Base-by-base conservation (phyloP, 345 rosid genomes). In the Eutrema heterophyllum region DNA sequence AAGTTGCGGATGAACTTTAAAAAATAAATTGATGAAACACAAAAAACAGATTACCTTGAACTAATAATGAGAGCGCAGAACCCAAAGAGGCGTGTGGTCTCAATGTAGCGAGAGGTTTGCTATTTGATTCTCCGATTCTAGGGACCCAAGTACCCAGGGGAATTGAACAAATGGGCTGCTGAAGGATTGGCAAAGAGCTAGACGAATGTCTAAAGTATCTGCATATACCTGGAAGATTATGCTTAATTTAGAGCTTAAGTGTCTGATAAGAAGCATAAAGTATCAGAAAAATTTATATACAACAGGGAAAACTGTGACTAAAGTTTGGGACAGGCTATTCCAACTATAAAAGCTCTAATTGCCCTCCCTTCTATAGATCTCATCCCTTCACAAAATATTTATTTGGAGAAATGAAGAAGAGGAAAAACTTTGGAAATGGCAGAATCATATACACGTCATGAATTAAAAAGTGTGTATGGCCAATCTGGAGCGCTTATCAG, bases 91-190 rank as follows among this genome's bases (percentile, higher is more conserved):
- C 86, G 70, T 86, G 81, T 72, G 91, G 95, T 79, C 83, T 87
- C 82, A 89, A 74, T 79, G 83, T 85, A 29, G 91, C 88, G 58
- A 89, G 78, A 10, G 88, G 84, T n/a, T 79, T 79, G 54, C 85
- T 69, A 75, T 81, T 87, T 71, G 92, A 70, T 73, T 92, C 97
- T 53, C 96, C 96, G 51, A 95, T 86, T 80, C 82, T 83, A 9
- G 94, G 98, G 81, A 95, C 96, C 97, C 98, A 89, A 35, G 98
- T 89, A 48, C 99, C 98, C 69, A 92, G 77, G 56, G 81, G 92
- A 72, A 95, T 78, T 74, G 94, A 83, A 84, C 83, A 84, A 67
- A 95, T 77, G 36, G 97, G 93, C 45, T 84, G 97, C 80, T 92
- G 92, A 78, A 95, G 96, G 80, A 95, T 76, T 12, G 99, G 98